Evolutionary conservation across 2,329 filamentous ascomycete species (phyloP).

Genomic region (Penicillium italicum): DNA sequence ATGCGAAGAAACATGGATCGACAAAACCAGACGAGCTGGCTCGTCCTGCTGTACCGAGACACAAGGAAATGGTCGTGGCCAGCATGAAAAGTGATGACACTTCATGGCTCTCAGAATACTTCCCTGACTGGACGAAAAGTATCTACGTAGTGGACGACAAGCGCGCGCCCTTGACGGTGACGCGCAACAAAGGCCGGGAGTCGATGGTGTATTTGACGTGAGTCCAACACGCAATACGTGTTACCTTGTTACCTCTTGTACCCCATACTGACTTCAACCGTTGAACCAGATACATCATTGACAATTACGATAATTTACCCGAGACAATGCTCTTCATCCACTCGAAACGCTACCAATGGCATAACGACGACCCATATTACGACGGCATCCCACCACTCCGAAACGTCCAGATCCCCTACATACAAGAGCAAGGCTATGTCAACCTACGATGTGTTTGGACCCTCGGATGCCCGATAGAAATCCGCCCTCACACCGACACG

Average conservation of each 20-base stretch:
- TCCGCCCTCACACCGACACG: conserved; percentile 45
- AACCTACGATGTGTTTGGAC: conserved; percentile 54
- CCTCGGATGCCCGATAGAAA: conserved; percentile 51
- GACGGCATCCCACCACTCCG: conserved; percentile 49
- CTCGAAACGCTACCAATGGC: conserved; percentile 42
- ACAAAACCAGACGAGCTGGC: conserved; percentile 16
- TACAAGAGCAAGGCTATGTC: conserved; percentile 51
- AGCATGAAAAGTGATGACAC: conserved; percentile 41
- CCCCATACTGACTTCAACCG: conserved; percentile 9
- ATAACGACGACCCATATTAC: conserved; percentile 53
- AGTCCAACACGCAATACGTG: conserved; percentile 7
- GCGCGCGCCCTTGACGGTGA: conserved; percentile 47
- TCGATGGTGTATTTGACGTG: conserved; percentile 46
- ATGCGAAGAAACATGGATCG: conserved; percentile 19
- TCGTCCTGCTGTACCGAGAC: conserved; percentile 14
- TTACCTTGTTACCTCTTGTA: neutral
- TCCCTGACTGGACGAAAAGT: conserved; percentile 50
- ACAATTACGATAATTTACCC: conserved; percentile 42
- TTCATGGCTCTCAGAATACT: conserved; percentile 39
- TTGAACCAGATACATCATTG: conserved; percentile 40
- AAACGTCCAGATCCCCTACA: conserved; percentile 48
- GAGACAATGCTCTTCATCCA: conserved; percentile 44
- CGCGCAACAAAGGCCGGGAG: conserved; percentile 44
- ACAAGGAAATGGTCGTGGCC: conserved; percentile 39
- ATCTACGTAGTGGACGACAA: conserved; percentile 56